Conservation (phyloP, 257 asterid genomes). For the Phtheirospermum japonicum region DNA sequence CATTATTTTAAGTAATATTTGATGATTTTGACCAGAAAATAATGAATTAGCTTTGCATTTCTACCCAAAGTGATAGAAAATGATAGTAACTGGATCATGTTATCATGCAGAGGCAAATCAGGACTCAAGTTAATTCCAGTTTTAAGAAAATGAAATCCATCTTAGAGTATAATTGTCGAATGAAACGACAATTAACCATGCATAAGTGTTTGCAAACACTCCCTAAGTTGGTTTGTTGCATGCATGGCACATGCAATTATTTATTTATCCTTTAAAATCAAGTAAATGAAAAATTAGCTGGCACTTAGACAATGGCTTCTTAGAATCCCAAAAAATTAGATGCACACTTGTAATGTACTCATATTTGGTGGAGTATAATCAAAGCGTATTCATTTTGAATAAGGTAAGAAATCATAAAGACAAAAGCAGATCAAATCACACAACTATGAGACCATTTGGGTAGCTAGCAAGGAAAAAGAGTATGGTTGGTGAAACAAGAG, state of each 20-base stretch:
- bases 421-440: conserved; percentile 18
- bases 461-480: conserved; percentile 13
- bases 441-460: background rate
- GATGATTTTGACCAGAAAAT: too few relatives aligned
- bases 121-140: background rate
- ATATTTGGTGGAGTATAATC: conserved; percentile 35
- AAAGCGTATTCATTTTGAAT: conserved; percentile 29
- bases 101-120: too few relatives aligned
- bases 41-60: conserved; percentile 33
- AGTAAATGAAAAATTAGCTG: too few relatives aligned
- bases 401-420: conserved; percentile 3
- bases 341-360: conserved; percentile 33
- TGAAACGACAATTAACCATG: too few relatives aligned
- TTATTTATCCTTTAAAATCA: background rate
- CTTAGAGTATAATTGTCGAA: too few relatives aligned
- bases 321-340: background rate
- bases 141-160: too few relatives aligned
- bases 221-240: background rate
- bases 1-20: too few relatives aligned
- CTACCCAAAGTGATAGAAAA: too few relatives aligned
- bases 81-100: too few relatives aligned
- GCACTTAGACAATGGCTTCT: background rate
- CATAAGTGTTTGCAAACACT: too few relatives aligned
- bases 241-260: background rate
- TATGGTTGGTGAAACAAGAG: conserved; percentile 32